Percentiles rank a stretch among this genome's conserved stretches.
Evolutionary conservation across 2,329 filamentous ascomycete genomes (phyloP).

Genomic region (Corniculantispora saksenae): DNA sequence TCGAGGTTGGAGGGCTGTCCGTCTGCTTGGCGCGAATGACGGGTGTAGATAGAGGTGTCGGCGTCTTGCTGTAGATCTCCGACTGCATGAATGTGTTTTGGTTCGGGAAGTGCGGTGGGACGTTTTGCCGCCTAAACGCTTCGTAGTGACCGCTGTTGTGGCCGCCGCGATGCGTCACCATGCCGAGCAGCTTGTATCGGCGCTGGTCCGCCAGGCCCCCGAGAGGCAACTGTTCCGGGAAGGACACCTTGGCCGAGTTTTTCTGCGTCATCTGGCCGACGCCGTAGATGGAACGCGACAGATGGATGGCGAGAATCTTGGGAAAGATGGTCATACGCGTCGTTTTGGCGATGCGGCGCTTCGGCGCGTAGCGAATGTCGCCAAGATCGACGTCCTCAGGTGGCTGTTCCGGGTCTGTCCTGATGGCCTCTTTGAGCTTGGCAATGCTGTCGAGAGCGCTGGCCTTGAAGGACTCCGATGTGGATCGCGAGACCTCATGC

Average conservation of each 20-base stretch:
- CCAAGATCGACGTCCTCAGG: slow-evolving; percentile 75
- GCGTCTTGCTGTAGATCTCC: slow-evolving; percentile 68
- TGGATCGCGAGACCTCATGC: slow-evolving; percentile 57
- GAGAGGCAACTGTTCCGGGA: slow-evolving; percentile 82
- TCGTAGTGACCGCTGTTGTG: slow-evolving; percentile 98
- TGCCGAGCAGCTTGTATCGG: slow-evolving; percentile 79
- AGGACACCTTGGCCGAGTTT: slow-evolving; percentile 90
- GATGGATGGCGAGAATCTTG: slow-evolving; percentile 85
- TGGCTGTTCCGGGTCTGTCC: slow-evolving; percentile 77
- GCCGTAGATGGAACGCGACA: slow-evolving; percentile 92
- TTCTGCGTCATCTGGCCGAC: slow-evolving; percentile 76
- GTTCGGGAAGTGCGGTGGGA: slow-evolving; percentile 79
- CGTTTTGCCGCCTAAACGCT: slow-evolving; percentile 84
- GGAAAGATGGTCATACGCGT: slow-evolving; percentile 86
- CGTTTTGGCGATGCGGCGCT: slow-evolving; percentile 81
- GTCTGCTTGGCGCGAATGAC: slow-evolving; percentile 40
- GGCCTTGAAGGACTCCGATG: slow-evolving; percentile 52
- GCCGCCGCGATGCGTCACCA: slow-evolving; percentile 92
- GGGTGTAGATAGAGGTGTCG: slow-evolving; percentile 54
- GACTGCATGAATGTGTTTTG: slow-evolving; percentile 76
- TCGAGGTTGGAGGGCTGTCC: slow-evolving; percentile 47
- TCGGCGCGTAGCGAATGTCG: slow-evolving; percentile 72
- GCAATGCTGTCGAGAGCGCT: slow-evolving; percentile 60
- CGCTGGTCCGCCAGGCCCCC: slow-evolving; percentile 77
- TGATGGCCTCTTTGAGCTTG: slow-evolving; percentile 68